Base-by-base conservation (phyloP, 208 protist genomes). In the Crithidia thermophila region DNA sequence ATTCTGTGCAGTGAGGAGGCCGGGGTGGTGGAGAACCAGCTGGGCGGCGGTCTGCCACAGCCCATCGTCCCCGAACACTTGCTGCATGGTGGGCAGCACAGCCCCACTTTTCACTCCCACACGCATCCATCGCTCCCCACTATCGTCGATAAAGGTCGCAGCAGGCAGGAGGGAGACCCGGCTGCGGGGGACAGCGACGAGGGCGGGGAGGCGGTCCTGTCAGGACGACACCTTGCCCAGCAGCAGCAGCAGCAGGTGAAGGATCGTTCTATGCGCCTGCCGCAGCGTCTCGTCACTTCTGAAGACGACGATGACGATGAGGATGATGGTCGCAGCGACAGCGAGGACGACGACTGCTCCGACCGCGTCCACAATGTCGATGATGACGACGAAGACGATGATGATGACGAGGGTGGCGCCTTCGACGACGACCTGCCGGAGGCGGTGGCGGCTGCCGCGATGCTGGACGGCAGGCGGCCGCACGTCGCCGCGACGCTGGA, bases 1-100 rank as follows among this genome's bases (percentile, higher is more conserved):
- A 21, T 64, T 16, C 21, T 84, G 1, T 68, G 59, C 30, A 58
- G 45, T 21, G 78, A 79, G 55, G 78, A 84, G 68, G 55, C n/a
- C 13, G 77, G 71, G 30, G 59, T 59, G 2, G 49, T 82, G 25
- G 61, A 64, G 46, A 69, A 81, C 30, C 21, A 55, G 30, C 52
- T 74, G 30, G 59, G 67, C 31, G 67, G 67, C 0, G 40, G 30
- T 13, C 46, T 45, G 31, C 1, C 6, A 5, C 18, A 45, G 36
- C 28, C 11, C 37, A 5, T 4, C 57, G 14, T 31, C 57, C 28
- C 20, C 52, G 23, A 20, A 9, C 40, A 46, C 40, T 31, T 33
- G 40, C 42, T 20, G n/a, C 55, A 62, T 28, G 0, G 49, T 3
- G 30, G 49, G 28, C 9, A 37, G 4, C 2, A 30, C 45, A 13